Evolutionary conservation across 2,329 filamentous ascomycete species (phyloP).

Genomic region (Aspergillus phoenicis): DNA sequence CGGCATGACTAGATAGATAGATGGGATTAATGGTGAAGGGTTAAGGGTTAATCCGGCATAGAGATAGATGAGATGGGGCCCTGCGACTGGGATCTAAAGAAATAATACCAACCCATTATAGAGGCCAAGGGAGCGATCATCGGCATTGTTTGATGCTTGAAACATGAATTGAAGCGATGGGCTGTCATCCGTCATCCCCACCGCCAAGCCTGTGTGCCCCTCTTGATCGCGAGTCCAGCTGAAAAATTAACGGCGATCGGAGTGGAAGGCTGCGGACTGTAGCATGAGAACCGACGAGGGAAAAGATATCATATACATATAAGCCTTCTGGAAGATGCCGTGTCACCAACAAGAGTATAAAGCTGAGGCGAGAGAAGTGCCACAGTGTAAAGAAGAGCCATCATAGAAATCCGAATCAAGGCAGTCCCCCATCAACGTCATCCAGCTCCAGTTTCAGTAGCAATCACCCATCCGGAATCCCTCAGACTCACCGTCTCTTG

Average conservation of each 20-base stretch:
- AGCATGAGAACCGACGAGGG: neutral
- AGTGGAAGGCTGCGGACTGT: neutral
- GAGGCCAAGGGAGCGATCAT: neutral
- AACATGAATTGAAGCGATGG: neutral
- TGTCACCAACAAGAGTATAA: neutral
- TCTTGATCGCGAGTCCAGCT: neutral
- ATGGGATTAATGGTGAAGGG: neutral
- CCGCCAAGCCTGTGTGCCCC: constrained; percentile 19
- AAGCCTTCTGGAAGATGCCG: neutral
- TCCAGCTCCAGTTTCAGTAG: constrained; percentile 10
- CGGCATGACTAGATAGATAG: neutral
- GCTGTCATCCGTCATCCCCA: constrained; percentile 14
- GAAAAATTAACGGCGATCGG: neutral
- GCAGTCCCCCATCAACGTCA: constrained; percentile 1
- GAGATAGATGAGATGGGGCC: neutral
- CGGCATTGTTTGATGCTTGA: neutral
- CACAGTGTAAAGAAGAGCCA: neutral
- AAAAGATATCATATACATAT: neutral
- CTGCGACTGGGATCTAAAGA: neutral
- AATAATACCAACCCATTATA: neutral
- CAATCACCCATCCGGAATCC: constrained; percentile 8
- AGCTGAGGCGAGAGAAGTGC: neutral
- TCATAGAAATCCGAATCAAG: neutral
- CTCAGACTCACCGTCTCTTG: neutral
- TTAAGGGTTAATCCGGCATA: no score